Percentiles rank a stretch among this genome's conserved stretches.
These are phyloP conservation scores for Pholiota adiposa DNA, from an alignment of 1,284 basidiomycete species.

Conservation along the genomic window DNA sequence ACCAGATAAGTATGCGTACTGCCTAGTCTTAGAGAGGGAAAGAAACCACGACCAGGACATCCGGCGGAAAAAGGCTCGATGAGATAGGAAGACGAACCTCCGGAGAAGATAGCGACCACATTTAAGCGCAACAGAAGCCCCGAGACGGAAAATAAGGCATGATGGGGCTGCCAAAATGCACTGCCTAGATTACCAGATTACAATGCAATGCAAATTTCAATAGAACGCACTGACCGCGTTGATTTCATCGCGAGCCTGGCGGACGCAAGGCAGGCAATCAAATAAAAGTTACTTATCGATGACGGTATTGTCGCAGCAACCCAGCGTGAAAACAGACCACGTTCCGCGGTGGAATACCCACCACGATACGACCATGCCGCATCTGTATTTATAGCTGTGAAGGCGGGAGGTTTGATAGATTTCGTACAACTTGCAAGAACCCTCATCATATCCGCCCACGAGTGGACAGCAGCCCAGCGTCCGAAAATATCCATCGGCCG, in stretches of 20 bases:
- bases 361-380: background rate
- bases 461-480: background rate
- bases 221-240: background rate
- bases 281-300: background rate
- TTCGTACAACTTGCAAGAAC: background rate
- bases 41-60: background rate
- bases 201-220: background rate
- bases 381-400: background rate
- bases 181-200: background rate
- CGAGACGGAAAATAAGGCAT: background rate
- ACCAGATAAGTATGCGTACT: background rate
- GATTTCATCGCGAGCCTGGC: background rate
- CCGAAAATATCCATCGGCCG: conserved; percentile 5
- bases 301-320: background rate
- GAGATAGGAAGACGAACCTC: background rate
- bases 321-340: background rate
- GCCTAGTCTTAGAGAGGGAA: no score
- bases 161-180: background rate
- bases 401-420: background rate
- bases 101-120: background rate
- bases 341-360: background rate
- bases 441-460: background rate
- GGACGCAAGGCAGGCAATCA: background rate
- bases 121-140: background rate
- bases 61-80: background rate